Percentiles rank a stretch among this genome's conserved stretches.
Evolutionary conservation across 2,329 filamentous ascomycete genomes (phyloP).

Genomic region (Blumeriella jaapii): DNA sequence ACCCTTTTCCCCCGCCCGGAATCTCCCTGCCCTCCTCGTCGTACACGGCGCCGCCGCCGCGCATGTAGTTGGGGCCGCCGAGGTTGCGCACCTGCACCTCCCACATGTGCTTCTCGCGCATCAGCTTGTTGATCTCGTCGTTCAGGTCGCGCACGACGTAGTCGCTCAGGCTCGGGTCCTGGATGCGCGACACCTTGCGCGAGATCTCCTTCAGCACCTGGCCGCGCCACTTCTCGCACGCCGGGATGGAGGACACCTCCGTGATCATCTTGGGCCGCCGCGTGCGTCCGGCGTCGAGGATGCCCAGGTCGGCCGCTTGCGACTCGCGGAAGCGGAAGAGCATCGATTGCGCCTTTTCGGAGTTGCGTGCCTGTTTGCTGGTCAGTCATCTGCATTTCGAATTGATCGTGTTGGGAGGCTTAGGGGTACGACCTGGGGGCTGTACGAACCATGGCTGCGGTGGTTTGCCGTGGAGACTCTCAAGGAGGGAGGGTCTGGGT

Average conservation of each 20-base stretch:
- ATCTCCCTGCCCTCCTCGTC: conserved; percentile 45
- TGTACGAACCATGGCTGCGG: conserved; percentile 24
- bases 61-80: conserved; percentile 82
- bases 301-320: conserved; percentile 90
- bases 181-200: conserved; percentile 92
- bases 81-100: conserved; percentile 91
- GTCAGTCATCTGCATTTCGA: conserved; percentile 7
- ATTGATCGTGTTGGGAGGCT: no score
- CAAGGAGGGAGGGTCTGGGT: background rate
- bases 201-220: conserved; percentile 96
- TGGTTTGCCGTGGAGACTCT: conserved; percentile 3
- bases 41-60: conserved; percentile 38
- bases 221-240: conserved; percentile 95
- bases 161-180: conserved; percentile 82
- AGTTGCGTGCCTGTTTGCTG: conserved; percentile 70
- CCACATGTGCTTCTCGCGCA: conserved; percentile 99
- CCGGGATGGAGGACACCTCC: conserved; percentile 68
- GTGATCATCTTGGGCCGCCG: conserved; percentile 88
- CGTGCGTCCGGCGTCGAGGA: conserved; percentile 83
- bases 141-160: conserved; percentile 97
- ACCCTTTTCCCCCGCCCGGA: conserved; percentile 70
- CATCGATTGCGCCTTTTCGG: conserved; percentile 98
- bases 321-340: conserved; percentile 98
- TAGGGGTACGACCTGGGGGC: no score
- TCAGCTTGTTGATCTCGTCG: conserved; percentile 98